A percentile compares a stretch with the other conserved stretches of the same genome.
These are phyloP conservation scores for Diversispora epigaea DNA, from an alignment of 192 early-diverging fungal species.

Conservation along the genomic window DNA sequence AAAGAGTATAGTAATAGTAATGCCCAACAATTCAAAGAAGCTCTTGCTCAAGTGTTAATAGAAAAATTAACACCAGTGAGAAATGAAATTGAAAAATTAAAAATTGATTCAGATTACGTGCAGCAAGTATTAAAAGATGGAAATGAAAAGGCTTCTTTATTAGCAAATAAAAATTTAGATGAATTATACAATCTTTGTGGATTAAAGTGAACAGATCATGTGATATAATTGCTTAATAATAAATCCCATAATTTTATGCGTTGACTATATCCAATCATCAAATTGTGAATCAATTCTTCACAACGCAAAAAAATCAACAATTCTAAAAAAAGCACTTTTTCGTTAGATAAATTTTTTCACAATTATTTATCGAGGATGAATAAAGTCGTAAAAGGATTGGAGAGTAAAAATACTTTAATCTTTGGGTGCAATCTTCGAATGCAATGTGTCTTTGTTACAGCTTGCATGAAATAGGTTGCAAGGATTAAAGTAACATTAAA, in stretches of 20 bases:
- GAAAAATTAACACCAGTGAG: constrained; percentile 65
- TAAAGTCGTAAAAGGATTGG: constrained; percentile 10
- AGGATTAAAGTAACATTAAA: constrained; percentile 8
- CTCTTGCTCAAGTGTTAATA: constrained; percentile 64
- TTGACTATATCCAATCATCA: too few species aligned
- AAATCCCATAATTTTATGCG: too few species aligned
- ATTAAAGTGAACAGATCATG: constrained; percentile 32
- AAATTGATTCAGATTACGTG: constrained; percentile 61
- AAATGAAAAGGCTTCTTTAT: constrained; percentile 59
- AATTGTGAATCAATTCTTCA: background rate
- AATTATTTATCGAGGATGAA: constrained; percentile 8
- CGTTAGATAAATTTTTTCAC: constrained; percentile 4
- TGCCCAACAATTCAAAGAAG: constrained; percentile 72
- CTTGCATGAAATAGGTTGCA: background rate
- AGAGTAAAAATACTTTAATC: background rate
- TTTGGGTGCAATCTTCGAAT: background rate
- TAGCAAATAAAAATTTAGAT: constrained; percentile 60
- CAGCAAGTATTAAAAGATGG: constrained; percentile 63
- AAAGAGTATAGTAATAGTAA: constrained; percentile 49
- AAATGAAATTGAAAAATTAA: constrained; percentile 56
- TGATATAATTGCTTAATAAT: too few species aligned
- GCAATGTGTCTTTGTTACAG: background rate
- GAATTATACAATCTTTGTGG: constrained; percentile 60
- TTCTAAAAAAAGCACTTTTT: constrained; percentile 13
- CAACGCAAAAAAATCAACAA: constrained; percentile 6